Evolutionary conservation across 148 eudicot genomes (phyloP), one percentile per base, ranked within the genome.

Genomic region (Fagopyrum homotropicum): DNA sequence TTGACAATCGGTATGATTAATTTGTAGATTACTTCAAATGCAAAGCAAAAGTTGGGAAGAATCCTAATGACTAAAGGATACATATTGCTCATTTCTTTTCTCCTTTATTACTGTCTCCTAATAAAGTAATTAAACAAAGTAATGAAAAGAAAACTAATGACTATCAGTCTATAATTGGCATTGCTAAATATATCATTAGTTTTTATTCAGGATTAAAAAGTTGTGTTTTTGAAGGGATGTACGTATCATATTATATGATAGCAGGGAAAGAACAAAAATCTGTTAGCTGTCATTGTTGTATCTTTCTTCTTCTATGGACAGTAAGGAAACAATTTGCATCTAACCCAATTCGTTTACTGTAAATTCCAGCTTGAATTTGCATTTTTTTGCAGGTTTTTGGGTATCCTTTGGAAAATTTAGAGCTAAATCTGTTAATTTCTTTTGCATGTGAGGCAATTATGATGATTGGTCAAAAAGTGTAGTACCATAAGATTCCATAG

Each of bases 381-480:
- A 52, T 2, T 52, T 2, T 52, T 15, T 15, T 52, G 57, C 57
- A 52, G 15, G 57, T 12, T 52, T 35, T 52, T 52, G 4, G n/a
- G 56, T 51, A n/a, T 51, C 16, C 26, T 22, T 51, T 51, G 16
- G 16, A 22, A 51, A 7, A 5, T 51, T 14, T 51, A 51, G 6
- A 52, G 57, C 57, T 55, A 55, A 55, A 55, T 55, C 1, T 55
- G 59, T 55, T 15, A 35, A 4, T 57, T 57, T 57, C 30, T 57
- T 9, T 57, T 57, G 63, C 63, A 57, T 57, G 63, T 57, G 63
- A 57, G 63, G 30, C 63, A 57, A 57, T 55, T 55, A 55, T 57
- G 35, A 57, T 57, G 63, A 57, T 57, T 57, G 35, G 11, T 57
- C 30, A 57, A 57, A 57, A 57, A 57, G 63, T 57, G 63, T 22